Evolutionary conservation across 441 rosid species (phyloP).

Genomic region (Eutrema salsugineum): DNA sequence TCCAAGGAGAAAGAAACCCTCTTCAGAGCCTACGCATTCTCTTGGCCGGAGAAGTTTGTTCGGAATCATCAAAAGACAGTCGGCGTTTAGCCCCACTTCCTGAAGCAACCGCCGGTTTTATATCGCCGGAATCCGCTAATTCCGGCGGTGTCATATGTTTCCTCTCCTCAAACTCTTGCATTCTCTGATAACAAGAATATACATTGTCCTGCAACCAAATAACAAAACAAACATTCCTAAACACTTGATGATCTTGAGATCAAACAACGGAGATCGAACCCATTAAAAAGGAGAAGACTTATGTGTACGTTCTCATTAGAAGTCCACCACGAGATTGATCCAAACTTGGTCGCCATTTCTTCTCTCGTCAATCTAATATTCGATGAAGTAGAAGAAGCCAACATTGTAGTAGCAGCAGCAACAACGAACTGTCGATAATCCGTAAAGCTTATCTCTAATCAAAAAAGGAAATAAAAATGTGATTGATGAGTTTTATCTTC

Average conservation of each 20-base stretch:
- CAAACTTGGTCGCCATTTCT: slow-evolving; percentile 47
- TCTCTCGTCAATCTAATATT: slow-evolving; percentile 45
- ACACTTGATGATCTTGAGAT: background rate
- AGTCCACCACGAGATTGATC: slow-evolving; percentile 48
- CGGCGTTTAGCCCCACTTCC: slow-evolving; percentile 57
- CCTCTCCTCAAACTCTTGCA: slow-evolving; percentile 53
- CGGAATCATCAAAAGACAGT: slow-evolving; percentile 49
- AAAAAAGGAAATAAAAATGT: background rate
- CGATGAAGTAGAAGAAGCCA: slow-evolving; percentile 42
- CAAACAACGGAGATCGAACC: background rate
- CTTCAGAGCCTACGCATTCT: slow-evolving; percentile 36
- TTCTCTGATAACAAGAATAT: slow-evolving; percentile 52
- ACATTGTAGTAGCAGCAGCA: slow-evolving; percentile 72
- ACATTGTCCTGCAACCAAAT: slow-evolving; percentile 57
- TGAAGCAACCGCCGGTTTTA: slow-evolving; percentile 14
- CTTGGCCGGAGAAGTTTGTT: slow-evolving; percentile 40
- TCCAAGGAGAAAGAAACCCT: slow-evolving; percentile 16
- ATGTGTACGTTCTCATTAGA: slow-evolving; percentile 50
- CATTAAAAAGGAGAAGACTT: background rate
- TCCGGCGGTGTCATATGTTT: slow-evolving; percentile 50
- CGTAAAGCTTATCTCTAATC: slow-evolving; percentile 54
- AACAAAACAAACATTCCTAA: slow-evolving; percentile 5
- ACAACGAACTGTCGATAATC: slow-evolving; percentile 65
- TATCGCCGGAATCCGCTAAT: background rate
- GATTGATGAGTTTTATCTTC: background rate